A percentile compares a stretch with the other conserved stretches of the same genome.
phyloP scores from a whole-genome alignment of 345 rosid species.

The Carallia pectinifolia region DNA sequence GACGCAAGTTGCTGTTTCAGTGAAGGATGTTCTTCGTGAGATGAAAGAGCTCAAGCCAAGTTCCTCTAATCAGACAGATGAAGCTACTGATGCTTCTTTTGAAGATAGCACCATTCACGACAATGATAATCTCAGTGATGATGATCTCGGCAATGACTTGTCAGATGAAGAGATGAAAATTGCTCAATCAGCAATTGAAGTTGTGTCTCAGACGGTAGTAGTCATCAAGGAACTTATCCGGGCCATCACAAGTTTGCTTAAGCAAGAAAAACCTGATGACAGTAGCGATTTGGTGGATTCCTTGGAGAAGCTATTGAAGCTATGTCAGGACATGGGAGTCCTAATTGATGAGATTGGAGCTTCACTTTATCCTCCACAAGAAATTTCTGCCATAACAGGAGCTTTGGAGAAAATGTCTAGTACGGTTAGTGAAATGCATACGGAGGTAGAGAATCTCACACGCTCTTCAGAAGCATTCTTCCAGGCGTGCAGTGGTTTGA shows the following conservation, averaged over 20 bases:
- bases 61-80: slow-evolving; percentile 28
- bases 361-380: slow-evolving; percentile 88
- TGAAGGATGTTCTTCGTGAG: slow-evolving; percentile 94
- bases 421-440: slow-evolving; percentile 31
- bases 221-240: slow-evolving; percentile 79
- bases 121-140: slow-evolving; percentile 34
- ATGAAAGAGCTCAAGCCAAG: slow-evolving; percentile 89
- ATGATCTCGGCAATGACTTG: slow-evolving; percentile 65
- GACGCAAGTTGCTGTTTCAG: slow-evolving; percentile 76
- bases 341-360: slow-evolving; percentile 84
- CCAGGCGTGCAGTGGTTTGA: slow-evolving; percentile 48
- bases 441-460: slow-evolving; percentile 44
- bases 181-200: slow-evolving; percentile 51
- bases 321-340: slow-evolving; percentile 55
- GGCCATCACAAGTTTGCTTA: slow-evolving; percentile 64
- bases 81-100: slow-evolving; percentile 29
- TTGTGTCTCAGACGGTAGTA: slow-evolving; percentile 55
- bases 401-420: slow-evolving; percentile 41
- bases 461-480: slow-evolving; percentile 44
- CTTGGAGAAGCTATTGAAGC: slow-evolving; percentile 67
- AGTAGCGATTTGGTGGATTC: slow-evolving; percentile 51
- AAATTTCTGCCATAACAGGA: slow-evolving; percentile 43
- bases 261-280: slow-evolving; percentile 56
- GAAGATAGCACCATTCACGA: slow-evolving; percentile 22
- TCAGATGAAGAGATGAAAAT: slow-evolving; percentile 88